These are phyloP conservation scores for Margaritispora aquatica DNA, from an alignment of 495 filamentous ascomycete genomes.

Conservation along the genomic window DNA sequence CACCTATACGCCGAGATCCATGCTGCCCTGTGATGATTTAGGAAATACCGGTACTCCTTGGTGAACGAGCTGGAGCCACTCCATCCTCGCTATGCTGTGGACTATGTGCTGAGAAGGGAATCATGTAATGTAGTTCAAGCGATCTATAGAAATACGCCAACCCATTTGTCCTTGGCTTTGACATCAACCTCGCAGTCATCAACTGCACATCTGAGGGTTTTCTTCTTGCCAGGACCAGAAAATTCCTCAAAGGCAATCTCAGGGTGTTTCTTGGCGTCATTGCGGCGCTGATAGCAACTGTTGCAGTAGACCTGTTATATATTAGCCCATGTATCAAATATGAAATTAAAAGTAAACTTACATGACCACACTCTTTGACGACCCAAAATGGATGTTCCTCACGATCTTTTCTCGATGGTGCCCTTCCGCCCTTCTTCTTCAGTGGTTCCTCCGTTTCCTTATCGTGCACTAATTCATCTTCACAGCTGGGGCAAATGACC, in stretches of 20 bases:
- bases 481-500: conserved; percentile 67
- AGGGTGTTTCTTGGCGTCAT: conserved; percentile 30
- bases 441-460: conserved; percentile 38
- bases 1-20: background rate
- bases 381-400: conserved; percentile 64
- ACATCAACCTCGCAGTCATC: conserved; percentile 35
- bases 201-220: conserved; percentile 37
- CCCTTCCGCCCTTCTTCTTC: conserved; percentile 18
- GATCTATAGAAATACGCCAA: conserved; percentile 22
- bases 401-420: conserved; percentile 20
- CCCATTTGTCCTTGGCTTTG: conserved; percentile 25
- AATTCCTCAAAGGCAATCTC: conserved; percentile 35
- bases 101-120: background rate
- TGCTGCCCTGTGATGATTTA: background rate
- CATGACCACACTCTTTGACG: conserved; percentile 68
- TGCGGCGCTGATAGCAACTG: conserved; percentile 52
- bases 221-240: background rate
- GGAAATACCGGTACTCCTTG: background rate
- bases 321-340: conserved; percentile 3
- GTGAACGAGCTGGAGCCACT: background rate
- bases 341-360: conserved; percentile 38
- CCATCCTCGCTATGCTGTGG: background rate
- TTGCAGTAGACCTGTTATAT: conserved; percentile 62
- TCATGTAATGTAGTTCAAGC: background rate
- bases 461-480: conserved; percentile 53